These are phyloP conservation scores for Mycena galericulata DNA, from an alignment of 768 basidiomycete genomes.

Conservation along the genomic window DNA sequence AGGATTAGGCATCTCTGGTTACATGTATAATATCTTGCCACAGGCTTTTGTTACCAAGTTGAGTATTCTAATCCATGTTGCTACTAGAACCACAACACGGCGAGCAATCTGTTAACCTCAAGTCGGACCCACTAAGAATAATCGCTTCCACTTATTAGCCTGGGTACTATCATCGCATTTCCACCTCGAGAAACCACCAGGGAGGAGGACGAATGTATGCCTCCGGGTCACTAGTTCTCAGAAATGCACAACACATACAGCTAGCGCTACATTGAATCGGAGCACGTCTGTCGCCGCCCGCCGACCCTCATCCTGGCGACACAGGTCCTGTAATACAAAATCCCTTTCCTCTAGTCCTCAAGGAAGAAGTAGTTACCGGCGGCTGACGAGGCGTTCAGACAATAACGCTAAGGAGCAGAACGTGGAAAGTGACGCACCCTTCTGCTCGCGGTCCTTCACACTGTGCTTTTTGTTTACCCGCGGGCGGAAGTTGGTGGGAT, in stretches of 20 bases:
- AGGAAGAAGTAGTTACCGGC: constrained; percentile 94
- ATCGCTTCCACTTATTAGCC: no score
- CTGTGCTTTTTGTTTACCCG: constrained; percentile 89
- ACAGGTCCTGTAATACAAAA: constrained; percentile 7
- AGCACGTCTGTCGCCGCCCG: neutral
- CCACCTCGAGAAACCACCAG: neutral
- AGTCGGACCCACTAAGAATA: no score
- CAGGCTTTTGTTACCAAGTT: no score
- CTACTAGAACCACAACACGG: no score
- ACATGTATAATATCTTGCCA: no score
- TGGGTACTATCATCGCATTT: neutral
- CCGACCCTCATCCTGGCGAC: neutral
- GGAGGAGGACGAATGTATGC: neutral
- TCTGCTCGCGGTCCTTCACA: constrained; percentile 91
- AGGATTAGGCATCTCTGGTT: no score
- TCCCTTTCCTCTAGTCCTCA: constrained; percentile 66
- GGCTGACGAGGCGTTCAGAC: constrained; percentile 52
- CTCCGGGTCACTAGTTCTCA: constrained; percentile 3
- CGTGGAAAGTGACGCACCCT: constrained; percentile 59
- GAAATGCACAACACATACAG: neutral
- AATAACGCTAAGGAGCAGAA: constrained; percentile 1
- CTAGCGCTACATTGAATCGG: constrained; percentile 34
- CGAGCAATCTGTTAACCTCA: no score
- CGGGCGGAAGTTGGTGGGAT: constrained; percentile 94
- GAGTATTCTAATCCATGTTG: no score